A percentile compares a stretch with the other conserved stretches of the same genome.
Conservation (phyloP, 1,284 basidiomycete species). For the Fistulinella staudtii region DNA sequence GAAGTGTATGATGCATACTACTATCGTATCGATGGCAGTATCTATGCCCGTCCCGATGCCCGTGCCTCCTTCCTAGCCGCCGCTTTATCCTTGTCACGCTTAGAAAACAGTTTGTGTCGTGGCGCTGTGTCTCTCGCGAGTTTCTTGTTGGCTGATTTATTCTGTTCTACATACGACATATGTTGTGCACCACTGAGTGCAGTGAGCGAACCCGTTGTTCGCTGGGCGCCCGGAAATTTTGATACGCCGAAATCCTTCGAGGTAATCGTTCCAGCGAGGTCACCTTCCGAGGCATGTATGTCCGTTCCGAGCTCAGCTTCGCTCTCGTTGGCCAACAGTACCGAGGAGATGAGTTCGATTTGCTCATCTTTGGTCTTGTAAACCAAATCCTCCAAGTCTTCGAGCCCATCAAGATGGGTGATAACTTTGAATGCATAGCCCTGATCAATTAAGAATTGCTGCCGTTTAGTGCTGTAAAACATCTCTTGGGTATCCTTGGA, state of each 20-base stretch:
- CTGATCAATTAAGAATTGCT: constrained; percentile 98
- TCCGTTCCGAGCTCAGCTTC: constrained; percentile 88
- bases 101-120: constrained; percentile 80
- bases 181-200: constrained; percentile 86
- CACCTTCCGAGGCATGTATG: constrained; percentile 71
- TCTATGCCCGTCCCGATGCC: constrained; percentile 35
- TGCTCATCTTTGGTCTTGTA: constrained; percentile 91
- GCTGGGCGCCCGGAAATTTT: constrained; percentile 68
- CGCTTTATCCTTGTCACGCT: constrained; percentile 68
- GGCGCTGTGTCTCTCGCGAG: constrained; percentile 64
- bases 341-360: constrained; percentile 90
- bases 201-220: constrained; percentile 81
- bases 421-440: constrained; percentile 99
- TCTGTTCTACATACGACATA: constrained; percentile 89
- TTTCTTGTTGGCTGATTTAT: constrained; percentile 85
- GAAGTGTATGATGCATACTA: constrained; percentile 8
- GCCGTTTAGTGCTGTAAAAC: constrained; percentile 99
- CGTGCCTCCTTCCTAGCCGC: constrained; percentile 53
- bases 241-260: constrained; percentile 67
- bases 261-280: constrained; percentile 75
- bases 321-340: constrained; percentile 88
- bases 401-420: constrained; percentile 92
- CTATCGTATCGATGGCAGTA: constrained; percentile 1
- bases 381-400: constrained; percentile 84
- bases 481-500: constrained; percentile 99